Percentiles rank a stretch among this genome's conserved stretches.
These are phyloP conservation scores for Heliamphora pulchella DNA, from an alignment of 179 eudicot genomes.

Conservation along the genomic window DNA sequence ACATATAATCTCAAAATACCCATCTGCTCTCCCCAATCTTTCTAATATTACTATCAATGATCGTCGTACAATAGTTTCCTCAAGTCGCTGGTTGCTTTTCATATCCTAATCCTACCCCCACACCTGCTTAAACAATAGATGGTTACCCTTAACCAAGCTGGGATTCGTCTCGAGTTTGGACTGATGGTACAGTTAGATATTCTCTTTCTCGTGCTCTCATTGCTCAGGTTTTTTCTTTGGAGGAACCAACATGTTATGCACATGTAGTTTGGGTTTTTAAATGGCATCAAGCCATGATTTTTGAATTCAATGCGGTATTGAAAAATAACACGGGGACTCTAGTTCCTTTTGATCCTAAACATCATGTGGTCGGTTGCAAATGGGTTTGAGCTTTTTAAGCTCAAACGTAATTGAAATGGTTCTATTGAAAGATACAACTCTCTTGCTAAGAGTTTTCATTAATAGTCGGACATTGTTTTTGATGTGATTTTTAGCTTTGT, in stretches of 20 bases:
- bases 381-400: conserved; percentile 1
- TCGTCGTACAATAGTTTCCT: not conserved
- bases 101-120: not conserved
- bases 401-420: not conserved
- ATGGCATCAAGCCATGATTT: too few species aligned
- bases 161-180: not conserved
- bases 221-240: too few species aligned
- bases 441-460: not conserved
- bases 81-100: too few species aligned
- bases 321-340: too few species aligned
- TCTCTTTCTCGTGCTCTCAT: not conserved
- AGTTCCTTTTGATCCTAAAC: too few species aligned
- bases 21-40: too few species aligned
- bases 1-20: too few species aligned
- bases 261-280: too few species aligned
- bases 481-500: not conserved
- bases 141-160: not conserved
- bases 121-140: not conserved
- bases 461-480: not conserved
- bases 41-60: too few species aligned
- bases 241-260: too few species aligned
- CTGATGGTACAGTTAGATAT: not conserved
- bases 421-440: not conserved
- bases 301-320: too few species aligned
- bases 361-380: not conserved